Percentiles rank a stretch among this genome's conserved stretches.
phyloP scores from a whole-genome alignment of 2,329 filamentous ascomycete genomes.

The Aspergillus novofumigatus region DNA sequence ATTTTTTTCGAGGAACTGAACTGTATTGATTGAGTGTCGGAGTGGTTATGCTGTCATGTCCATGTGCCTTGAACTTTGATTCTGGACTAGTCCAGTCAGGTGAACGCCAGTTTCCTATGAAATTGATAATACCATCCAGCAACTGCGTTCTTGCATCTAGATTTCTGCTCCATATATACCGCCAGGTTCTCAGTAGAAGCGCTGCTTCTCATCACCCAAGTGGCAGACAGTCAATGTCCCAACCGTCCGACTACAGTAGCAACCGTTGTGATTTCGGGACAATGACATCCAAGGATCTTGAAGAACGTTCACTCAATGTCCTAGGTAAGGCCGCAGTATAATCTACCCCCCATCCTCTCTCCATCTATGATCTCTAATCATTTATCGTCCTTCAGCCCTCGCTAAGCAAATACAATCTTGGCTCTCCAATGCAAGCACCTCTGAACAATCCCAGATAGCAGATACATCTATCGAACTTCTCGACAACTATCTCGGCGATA shows the following conservation, averaged over 20 bases:
- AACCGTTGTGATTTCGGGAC: background rate
- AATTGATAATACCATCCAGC: background rate
- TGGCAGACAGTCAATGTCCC: background rate
- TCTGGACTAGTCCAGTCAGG: constrained; percentile 12
- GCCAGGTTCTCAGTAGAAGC: background rate
- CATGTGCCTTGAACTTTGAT: background rate
- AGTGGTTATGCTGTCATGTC: background rate
- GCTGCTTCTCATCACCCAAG: background rate
- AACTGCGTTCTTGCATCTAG: background rate
- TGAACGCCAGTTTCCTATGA: background rate
- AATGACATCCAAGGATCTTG: background rate
- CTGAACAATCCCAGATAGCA: background rate
- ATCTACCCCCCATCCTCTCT: background rate
- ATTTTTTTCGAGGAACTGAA: background rate
- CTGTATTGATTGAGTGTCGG: background rate
- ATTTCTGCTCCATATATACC: background rate
- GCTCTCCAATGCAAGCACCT: constrained; percentile 3
- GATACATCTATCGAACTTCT: constrained; percentile 8
- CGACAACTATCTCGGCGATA: constrained; percentile 11
- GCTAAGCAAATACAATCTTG: constrained; percentile 14
- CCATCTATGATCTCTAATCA: background rate
- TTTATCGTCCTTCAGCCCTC: constrained; percentile 17
- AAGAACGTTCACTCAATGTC: background rate
- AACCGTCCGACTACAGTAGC: background rate
- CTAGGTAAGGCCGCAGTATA: constrained; percentile 5